Evolutionary conservation across 129 eudicot genomes (phyloP).

Genomic region (Artemisia annua): DNA sequence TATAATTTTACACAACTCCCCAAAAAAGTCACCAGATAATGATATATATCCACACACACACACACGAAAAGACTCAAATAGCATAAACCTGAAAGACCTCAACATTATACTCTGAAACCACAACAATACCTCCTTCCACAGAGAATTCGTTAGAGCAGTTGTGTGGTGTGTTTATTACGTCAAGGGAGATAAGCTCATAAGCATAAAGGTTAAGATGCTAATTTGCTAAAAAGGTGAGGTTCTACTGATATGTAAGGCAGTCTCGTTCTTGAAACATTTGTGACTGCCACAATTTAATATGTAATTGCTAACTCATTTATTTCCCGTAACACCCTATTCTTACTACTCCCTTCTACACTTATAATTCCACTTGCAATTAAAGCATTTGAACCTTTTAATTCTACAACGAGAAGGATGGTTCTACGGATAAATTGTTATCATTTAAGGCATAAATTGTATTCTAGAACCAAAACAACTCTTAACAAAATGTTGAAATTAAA

Average conservation of each 20-base stretch:
- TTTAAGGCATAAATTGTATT: not conserved
- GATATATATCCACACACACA: no score
- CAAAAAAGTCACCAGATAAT: no score
- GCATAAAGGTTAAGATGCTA: no score
- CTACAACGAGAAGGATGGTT: not conserved
- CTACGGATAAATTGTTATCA: not conserved
- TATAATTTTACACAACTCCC: no score
- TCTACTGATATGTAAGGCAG: no score
- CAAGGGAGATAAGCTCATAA: not conserved
- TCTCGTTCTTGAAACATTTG: not conserved
- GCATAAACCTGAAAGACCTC: no score
- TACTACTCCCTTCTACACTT: constrained; percentile 7
- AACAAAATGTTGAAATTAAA: not conserved
- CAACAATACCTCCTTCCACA: not conserved
- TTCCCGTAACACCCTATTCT: not conserved
- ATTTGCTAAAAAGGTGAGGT: no score
- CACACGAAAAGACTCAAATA: no score
- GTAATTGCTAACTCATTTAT: not conserved
- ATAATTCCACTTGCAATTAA: constrained; percentile 6
- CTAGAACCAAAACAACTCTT: not conserved
- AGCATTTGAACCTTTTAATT: constrained; percentile 5
- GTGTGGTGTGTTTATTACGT: not conserved
- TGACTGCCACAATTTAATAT: not conserved
- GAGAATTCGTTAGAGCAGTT: not conserved
- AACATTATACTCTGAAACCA: not conserved